Evolutionary conservation across 345 rosid genomes (phyloP).

Genomic region (thale cress (Arabidopsis thaliana)): DNA sequence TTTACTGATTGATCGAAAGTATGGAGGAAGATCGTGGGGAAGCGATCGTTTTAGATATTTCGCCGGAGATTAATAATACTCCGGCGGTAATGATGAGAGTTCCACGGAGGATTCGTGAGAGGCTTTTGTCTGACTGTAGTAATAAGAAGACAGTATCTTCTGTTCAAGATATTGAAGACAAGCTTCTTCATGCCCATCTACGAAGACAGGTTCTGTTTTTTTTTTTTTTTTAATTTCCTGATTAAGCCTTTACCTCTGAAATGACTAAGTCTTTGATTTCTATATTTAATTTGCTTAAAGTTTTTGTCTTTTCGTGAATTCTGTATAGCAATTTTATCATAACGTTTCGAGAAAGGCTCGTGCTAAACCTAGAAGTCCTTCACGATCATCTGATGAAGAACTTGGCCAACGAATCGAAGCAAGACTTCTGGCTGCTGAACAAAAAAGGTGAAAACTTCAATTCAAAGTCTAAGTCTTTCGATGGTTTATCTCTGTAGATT

Average conservation of each 20-base stretch:
- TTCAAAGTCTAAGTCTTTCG: background rate
- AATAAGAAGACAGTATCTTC: conserved; percentile 64
- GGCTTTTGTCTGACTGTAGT: conserved; percentile 65
- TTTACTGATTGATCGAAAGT: conserved; percentile 48
- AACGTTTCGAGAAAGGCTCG: conserved; percentile 88
- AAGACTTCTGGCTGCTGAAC: conserved; percentile 91
- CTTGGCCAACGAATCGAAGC: conserved; percentile 97
- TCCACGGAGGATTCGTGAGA: conserved; percentile 76
- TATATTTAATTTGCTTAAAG: background rate
- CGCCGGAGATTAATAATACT: conserved; percentile 43
- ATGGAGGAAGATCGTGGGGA: conserved; percentile 58
- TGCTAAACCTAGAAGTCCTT: conserved; percentile 82
- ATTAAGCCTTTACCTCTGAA: conserved; percentile 1
- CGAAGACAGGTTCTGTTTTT: conserved; percentile 76
- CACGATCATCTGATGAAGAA: conserved; percentile 78
- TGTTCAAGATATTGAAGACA: conserved; percentile 88
- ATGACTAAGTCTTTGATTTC: conserved; percentile 32
- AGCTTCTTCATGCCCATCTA: conserved; percentile 88
- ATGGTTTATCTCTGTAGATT: background rate
- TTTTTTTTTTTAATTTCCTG: background rate
- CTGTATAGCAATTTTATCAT: conserved; percentile 81
- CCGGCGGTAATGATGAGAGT: conserved; percentile 50
- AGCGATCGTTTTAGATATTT: conserved; percentile 60
- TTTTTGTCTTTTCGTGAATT: background rate
- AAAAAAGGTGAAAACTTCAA: conserved; percentile 65